Evolutionary conservation across 345 rosid genomes (phyloP).

Genomic region (Rhizophora mangle): DNA sequence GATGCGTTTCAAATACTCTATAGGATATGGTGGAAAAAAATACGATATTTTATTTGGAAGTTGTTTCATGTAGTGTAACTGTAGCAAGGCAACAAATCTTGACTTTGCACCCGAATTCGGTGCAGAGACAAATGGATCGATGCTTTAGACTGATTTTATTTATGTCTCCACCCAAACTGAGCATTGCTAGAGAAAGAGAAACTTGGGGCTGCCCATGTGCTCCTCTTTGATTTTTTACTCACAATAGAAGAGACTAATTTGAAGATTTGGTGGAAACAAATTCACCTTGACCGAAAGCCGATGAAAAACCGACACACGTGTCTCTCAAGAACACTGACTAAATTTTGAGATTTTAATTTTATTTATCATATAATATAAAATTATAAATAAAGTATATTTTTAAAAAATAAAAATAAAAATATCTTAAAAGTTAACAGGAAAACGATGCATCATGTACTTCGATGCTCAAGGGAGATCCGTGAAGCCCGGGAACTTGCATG

Average conservation of each 20-base stretch:
- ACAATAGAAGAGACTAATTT: too few relatives aligned
- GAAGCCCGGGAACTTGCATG: conserved; percentile 42
- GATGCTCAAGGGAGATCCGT: conserved; percentile 22
- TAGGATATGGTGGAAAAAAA: not conserved
- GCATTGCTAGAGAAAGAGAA: too few relatives aligned
- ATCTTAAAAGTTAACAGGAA: conserved; percentile 16
- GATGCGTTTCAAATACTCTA: not conserved
- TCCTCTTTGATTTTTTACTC: too few relatives aligned
- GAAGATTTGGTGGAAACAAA: not conserved
- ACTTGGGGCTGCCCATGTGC: too few relatives aligned
- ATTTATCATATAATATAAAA: not conserved
- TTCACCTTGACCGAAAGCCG: not conserved
- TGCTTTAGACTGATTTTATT: too few relatives aligned
- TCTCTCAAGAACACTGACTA: too few relatives aligned
- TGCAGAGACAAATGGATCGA: not conserved
- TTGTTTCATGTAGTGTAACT: not conserved
- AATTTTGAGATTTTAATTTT: too few relatives aligned
- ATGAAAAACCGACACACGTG: too few relatives aligned
- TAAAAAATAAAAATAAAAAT: too few relatives aligned
- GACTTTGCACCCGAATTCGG: not conserved
- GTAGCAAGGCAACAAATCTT: conserved; percentile 4
- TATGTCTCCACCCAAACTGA: not conserved
- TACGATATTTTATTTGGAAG: too few relatives aligned
- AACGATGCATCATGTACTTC: conserved; percentile 23
- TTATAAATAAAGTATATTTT: not conserved